Conservation (phyloP, 768 basidiomycete genomes). For the Leccinum truebloodii region DNA sequence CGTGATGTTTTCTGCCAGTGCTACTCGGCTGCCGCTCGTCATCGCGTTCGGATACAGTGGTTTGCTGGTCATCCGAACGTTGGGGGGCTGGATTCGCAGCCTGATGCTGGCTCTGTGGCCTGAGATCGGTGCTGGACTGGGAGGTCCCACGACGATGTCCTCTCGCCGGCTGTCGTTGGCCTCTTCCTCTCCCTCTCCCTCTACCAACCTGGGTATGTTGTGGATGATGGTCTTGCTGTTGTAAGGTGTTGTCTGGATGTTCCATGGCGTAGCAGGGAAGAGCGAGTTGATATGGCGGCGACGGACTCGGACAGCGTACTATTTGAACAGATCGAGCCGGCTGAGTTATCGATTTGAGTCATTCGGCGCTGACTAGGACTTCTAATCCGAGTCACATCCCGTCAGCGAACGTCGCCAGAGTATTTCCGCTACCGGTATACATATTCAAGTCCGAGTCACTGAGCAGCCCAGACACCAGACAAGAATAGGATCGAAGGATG, state of each 20-base stretch:
- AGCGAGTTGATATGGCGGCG: not conserved
- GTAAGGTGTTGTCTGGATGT: not conserved
- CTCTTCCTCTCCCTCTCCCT: constrained; percentile 1
- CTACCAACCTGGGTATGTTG: constrained; percentile 2
- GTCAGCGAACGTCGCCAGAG: too few relatives aligned
- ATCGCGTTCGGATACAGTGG: too few relatives aligned
- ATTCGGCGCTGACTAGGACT: too few relatives aligned
- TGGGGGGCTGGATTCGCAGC: not conserved
- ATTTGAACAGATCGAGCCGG: too few relatives aligned
- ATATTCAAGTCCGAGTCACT: too few relatives aligned
- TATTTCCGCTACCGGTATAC: too few relatives aligned
- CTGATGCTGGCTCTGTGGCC: not conserved
- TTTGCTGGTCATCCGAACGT: not conserved
- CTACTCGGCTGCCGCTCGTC: not conserved
- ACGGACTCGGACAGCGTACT: too few relatives aligned
- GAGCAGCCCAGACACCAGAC: too few relatives aligned
- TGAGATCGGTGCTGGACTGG: not conserved
- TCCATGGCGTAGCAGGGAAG: constrained; percentile 10
- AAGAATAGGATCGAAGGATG: too few relatives aligned
- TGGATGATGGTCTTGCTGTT: constrained; percentile 1
- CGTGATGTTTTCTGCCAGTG: not conserved
- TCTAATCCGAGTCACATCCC: too few relatives aligned
- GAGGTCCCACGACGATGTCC: not conserved
- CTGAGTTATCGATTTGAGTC: too few relatives aligned
- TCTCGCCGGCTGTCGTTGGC: not conserved